Conservation (phyloP, 2,329 filamentous ascomycete species). For the Akanthomyces muscarius region DNA sequence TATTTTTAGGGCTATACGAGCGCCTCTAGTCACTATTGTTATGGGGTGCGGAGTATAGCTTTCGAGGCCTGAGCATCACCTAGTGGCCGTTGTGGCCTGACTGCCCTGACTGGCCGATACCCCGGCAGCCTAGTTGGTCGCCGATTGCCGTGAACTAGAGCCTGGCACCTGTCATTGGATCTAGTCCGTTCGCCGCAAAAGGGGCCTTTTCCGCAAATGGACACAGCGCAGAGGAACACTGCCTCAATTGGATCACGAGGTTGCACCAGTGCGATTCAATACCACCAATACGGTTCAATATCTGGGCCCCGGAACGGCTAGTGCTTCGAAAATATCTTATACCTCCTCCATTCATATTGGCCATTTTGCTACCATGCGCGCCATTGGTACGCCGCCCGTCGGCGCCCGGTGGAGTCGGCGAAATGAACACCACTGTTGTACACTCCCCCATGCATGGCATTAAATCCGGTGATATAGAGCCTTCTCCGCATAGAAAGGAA, state of each 20-base stretch:
- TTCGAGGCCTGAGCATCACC: neutral
- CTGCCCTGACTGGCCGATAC: constrained; percentile 4
- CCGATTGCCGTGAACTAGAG: neutral
- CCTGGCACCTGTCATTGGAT: neutral
- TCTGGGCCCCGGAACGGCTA: neutral
- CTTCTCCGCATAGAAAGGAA: neutral
- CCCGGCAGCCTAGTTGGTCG: neutral
- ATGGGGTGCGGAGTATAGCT: neutral
- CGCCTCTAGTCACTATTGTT: neutral
- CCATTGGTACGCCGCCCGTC: neutral
- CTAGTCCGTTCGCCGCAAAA: neutral
- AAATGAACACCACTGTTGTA: constrained; percentile 5
- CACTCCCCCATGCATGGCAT: neutral
- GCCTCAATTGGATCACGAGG: neutral
- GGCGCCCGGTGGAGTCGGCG: neutral
- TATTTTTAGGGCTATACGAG: neutral
- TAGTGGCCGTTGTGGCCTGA: neutral
- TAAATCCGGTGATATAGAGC: constrained; percentile 12
- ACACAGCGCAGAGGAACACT: neutral
- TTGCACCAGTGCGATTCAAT: neutral
- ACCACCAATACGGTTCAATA: neutral
- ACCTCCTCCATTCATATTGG: neutral
- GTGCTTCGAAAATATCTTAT: neutral
- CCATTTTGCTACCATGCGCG: neutral
- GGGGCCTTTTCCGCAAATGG: neutral